Percentiles rank a stretch among this genome's conserved stretches.
Conservation (phyloP, 169 alveolate species). For the Eimeria nieschulzi region DNA sequence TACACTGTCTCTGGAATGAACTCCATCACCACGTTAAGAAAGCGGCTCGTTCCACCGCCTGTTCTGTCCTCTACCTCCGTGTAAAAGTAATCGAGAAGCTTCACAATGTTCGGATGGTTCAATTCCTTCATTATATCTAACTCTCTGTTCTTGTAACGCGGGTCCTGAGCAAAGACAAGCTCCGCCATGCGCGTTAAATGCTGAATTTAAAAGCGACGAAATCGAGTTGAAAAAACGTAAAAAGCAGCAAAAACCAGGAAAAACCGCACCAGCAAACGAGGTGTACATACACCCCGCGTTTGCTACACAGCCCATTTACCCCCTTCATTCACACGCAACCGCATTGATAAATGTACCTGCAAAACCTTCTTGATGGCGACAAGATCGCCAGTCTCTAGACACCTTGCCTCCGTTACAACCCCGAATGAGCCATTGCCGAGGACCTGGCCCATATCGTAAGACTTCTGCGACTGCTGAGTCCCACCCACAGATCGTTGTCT, state of each 20-base stretch:
- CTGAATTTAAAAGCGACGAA: no score
- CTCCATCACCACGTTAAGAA: constrained; percentile 97
- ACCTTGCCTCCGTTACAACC: constrained; percentile 95
- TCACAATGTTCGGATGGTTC: constrained; percentile 94
- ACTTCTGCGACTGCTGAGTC: constrained; percentile 8
- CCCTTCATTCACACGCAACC: no score
- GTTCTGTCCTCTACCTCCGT: constrained; percentile 78
- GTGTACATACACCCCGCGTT: no score
- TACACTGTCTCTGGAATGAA: constrained; percentile 97
- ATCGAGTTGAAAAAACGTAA: neutral
- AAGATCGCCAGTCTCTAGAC: constrained; percentile 93
- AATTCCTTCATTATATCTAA: constrained; percentile 94
- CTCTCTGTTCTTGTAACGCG: constrained; percentile 97
- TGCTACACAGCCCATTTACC: no score
- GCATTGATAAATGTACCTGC: constrained; percentile 84
- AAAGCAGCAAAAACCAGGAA: neutral
- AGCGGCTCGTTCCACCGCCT: constrained; percentile 74
- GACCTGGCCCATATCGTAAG: constrained; percentile 85
- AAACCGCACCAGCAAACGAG: neutral
- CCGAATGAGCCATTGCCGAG: constrained; percentile 99
- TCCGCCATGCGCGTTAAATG: no score
- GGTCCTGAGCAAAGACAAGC: constrained; percentile 81
- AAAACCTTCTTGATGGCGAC: constrained; percentile 98
- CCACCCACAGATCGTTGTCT: neutral
- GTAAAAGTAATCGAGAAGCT: constrained; percentile 91